Percentiles rank a stretch among this genome's conserved stretches.
phyloP scores from a whole-genome alignment of 2,329 filamentous ascomycete species.

The Beauveria sp. region DNA sequence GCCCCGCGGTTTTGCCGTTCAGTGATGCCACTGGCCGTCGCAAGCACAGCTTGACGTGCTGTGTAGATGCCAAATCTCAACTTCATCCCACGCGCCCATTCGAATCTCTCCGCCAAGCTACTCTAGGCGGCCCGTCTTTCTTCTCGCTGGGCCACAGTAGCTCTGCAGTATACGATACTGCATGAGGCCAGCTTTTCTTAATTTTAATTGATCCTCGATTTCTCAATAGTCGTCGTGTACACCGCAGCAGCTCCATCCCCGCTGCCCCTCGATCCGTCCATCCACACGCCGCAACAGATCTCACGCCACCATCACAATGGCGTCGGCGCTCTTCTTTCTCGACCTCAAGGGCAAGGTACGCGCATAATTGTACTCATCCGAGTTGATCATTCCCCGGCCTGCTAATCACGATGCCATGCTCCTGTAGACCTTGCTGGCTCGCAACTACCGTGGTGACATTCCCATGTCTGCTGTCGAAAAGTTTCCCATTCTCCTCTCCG shows the following conservation, averaged over 20 bases:
- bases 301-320: slow-evolving; percentile 53
- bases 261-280: slow-evolving; percentile 19
- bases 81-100: slow-evolving; percentile 6
- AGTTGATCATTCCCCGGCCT: not conserved
- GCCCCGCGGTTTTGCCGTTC: slow-evolving; percentile 15
- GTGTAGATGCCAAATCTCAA: slow-evolving; percentile 8
- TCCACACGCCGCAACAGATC: not conserved
- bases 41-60: not conserved
- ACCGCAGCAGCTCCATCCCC: slow-evolving; percentile 16
- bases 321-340: slow-evolving; percentile 95
- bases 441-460: slow-evolving; percentile 97
- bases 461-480: slow-evolving; percentile 99
- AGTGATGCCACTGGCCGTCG: slow-evolving; percentile 6
- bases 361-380: not conserved
- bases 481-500: slow-evolving; percentile 89
- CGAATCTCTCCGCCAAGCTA: slow-evolving; percentile 5
- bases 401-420: slow-evolving; percentile 16
- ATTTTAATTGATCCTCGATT: not conserved
- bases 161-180: not conserved
- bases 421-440: slow-evolving; percentile 83
- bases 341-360: slow-evolving; percentile 98
- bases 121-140: slow-evolving; percentile 16
- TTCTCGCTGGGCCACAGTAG: slow-evolving; percentile 11
- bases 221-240: slow-evolving; percentile 11
- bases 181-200: not conserved